These are phyloP conservation scores for Solanum piurae DNA, from an alignment of 257 asterid genomes.

Conservation along the genomic window DNA sequence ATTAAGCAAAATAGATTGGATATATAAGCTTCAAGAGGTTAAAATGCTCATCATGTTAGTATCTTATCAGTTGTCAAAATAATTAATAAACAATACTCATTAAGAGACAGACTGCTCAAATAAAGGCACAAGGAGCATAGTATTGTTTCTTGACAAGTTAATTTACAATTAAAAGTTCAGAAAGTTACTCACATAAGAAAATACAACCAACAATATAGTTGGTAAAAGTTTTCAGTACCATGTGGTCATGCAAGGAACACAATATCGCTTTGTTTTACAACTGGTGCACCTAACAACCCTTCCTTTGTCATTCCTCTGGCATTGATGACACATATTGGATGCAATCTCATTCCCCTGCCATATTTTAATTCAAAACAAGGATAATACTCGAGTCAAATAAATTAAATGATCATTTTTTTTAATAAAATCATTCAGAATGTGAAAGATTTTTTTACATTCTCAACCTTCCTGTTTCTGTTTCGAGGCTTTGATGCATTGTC, in stretches of 20 bases:
- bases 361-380: not conserved
- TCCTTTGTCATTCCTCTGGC: conserved; percentile 80
- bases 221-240: conserved; percentile 31
- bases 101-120: not conserved
- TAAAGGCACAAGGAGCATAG: not conserved
- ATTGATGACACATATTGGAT: conserved; percentile 71
- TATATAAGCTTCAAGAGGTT: not conserved
- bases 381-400: not conserved
- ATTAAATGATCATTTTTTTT: not conserved
- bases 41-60: conserved; percentile 14
- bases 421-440: not conserved
- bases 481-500: not conserved
- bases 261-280: conserved; percentile 52
- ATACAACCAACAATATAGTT: not conserved
- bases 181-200: not conserved
- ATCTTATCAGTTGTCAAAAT: not conserved
- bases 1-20: not conserved
- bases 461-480: not conserved
- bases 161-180: not conserved
- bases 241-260: conserved; percentile 55
- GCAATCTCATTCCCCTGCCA: not conserved
- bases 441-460: not conserved
- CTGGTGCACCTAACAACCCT: conserved; percentile 55
- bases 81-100: conserved; percentile 4
- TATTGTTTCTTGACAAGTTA: not conserved